Evolutionary conservation across 352 stramenopile species (phyloP), one percentile per base, ranked within the genome.

Genomic region (Phytopythium vexans): DNA sequence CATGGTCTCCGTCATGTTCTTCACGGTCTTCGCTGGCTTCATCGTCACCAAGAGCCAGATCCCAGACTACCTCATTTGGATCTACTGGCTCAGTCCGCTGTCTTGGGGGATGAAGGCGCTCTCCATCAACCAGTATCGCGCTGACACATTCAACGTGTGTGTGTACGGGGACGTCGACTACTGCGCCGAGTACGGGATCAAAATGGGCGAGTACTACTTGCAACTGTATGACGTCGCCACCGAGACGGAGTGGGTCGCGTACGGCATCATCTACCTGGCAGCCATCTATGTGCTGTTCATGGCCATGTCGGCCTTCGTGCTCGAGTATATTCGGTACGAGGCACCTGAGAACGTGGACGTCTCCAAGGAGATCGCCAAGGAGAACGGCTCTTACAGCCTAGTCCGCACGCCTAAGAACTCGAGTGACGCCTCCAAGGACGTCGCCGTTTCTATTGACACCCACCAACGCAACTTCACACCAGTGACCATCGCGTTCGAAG

Each of bases 81-180:
- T 79, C 1, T 82, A 86, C 47, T 83, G 66, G 60, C 65, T 88
- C 32, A 85, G 82, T 50, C 77, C 77, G 0, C 66, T 86, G 41
- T 58, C 58, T 16, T 86, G 70, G 68, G 67, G 58, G 16, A 65
- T 77, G 12, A 62, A 60, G 14, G 64, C 68, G 12, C 51, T 76
- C 4, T 51, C 55, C 15, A 54, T 78, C 39, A 78, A 78, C 46
- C 66, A 82, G 52, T 82, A 75, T 58, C 56, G 56, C 16, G 51
- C 41, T 16, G 40, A 15, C 11, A n/a, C n/a, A n/a, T 70, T 66
- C 37, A 37, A 70, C 12, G 49, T 63, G 11, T 72, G 67, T n/a
- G 53, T 58, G 15, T 77, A 67, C 43, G 54, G 60, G 2, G 62
- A 43, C 9, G 35, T 72, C 8, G 45, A 76, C 46, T 82, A 77